Conservation (phyloP, 345 rosid species). For the Arabis alpina region DNA sequence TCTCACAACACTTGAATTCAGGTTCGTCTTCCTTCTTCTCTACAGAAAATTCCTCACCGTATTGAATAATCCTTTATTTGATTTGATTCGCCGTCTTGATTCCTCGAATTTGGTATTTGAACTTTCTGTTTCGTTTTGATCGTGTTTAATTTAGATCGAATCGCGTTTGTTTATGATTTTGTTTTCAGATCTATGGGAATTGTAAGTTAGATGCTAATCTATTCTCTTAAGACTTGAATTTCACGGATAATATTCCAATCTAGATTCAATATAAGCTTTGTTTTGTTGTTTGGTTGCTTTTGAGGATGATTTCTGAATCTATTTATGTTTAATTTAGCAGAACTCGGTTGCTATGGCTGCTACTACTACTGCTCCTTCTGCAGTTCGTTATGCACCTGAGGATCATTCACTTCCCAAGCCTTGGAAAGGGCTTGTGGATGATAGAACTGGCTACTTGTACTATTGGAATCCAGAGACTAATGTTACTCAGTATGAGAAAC, state of each 20-base stretch:
- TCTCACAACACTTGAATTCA: not conserved
- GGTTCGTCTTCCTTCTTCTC: constrained; percentile 12
- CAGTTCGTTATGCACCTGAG: constrained; percentile 78
- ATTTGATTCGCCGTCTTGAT: constrained; percentile 2
- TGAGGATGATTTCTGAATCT: too few species aligned
- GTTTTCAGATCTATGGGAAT: constrained; percentile 16
- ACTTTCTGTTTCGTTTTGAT: not conserved
- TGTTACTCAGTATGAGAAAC: constrained; percentile 92
- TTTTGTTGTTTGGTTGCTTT: too few species aligned
- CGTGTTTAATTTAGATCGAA: constrained; percentile 4
- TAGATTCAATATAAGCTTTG: too few species aligned
- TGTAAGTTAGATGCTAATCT: not conserved
- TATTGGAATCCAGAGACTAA: constrained; percentile 98
- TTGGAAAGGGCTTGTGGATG: constrained; percentile 96
- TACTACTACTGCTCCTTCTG: constrained; percentile 58
- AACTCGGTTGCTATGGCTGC: constrained; percentile 59
- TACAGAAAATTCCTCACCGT: not conserved
- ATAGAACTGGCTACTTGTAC: constrained; percentile 85
- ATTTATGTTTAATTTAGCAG: constrained; percentile 3
- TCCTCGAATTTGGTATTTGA: not conserved
- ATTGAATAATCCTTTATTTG: not conserved
- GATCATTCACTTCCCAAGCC: constrained; percentile 97
- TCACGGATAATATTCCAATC: too few species aligned
- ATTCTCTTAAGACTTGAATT: too few species aligned
- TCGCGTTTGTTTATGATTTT: not conserved